A percentile compares a stretch with the other conserved stretches of the same genome.
Conservation (phyloP, 768 basidiomycete species). For the Lactifluus subvellereus region DNA sequence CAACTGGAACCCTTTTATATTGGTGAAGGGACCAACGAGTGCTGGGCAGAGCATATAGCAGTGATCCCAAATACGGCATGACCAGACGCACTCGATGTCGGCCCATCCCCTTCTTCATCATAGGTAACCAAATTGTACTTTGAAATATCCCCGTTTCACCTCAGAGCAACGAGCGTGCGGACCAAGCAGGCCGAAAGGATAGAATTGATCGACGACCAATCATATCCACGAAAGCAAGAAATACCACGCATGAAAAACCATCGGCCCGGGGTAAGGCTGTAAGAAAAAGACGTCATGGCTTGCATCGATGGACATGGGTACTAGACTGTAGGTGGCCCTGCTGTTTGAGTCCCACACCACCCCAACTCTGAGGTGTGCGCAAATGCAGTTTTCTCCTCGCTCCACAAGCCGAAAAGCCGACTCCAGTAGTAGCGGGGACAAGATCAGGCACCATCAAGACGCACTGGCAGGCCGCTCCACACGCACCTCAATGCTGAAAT, state of each 20-base stretch:
- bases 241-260: too few species aligned
- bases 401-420: too few species aligned
- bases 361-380: too few species aligned
- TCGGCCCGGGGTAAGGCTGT: too few species aligned
- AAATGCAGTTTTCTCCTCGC: too few species aligned
- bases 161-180: conserved; percentile 25
- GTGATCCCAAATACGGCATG: conserved; percentile 6
- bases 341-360: too few species aligned
- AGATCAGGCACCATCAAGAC: conserved; percentile 16
- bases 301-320: too few species aligned
- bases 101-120: conserved; percentile 61
- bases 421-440: not conserved
- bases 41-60: conserved; percentile 35
- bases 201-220: too few species aligned
- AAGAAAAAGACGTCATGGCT: too few species aligned
- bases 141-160: conserved; percentile 51
- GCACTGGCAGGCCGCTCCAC: not conserved
- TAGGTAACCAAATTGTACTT: conserved; percentile 91
- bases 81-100: conserved; percentile 30
- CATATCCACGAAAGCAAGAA: too few species aligned
- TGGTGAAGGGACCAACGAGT: conserved; percentile 74
- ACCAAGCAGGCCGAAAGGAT: not conserved
- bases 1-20: conserved; percentile 90
- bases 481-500: conserved; percentile 66
- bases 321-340: too few species aligned